Evolutionary conservation across 2,329 filamentous ascomycete species (phyloP).

Genomic region (Ophiocordyceps australis): DNA sequence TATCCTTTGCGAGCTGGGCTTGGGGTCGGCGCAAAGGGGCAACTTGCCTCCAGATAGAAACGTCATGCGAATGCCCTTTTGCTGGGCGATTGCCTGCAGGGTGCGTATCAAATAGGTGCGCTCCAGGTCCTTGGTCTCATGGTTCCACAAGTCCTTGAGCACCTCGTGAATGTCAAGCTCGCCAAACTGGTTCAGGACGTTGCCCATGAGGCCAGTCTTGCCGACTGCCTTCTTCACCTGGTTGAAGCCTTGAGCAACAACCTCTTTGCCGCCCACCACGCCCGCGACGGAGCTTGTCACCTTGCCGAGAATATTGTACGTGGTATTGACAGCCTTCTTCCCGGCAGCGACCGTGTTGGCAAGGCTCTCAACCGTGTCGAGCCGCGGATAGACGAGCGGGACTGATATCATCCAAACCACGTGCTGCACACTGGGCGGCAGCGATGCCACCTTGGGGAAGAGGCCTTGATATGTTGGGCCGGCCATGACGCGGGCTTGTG

Average conservation of each 20-base stretch:
- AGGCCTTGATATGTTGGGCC: constrained; percentile 94
- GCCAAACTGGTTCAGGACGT: constrained; percentile 87
- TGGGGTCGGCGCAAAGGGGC: too few relatives aligned
- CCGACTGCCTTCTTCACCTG: constrained; percentile 94
- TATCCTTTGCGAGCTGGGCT: not conserved
- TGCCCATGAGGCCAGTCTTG: constrained; percentile 89
- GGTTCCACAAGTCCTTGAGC: constrained; percentile 92
- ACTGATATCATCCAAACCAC: constrained; percentile 94
- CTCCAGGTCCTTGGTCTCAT: constrained; percentile 94
- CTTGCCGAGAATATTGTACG: constrained; percentile 90
- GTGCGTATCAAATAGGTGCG: constrained; percentile 92
- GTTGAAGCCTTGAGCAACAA: constrained; percentile 83
- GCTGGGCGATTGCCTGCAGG: constrained; percentile 83
- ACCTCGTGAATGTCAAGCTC: constrained; percentile 92
- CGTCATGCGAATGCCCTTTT: constrained; percentile 91
- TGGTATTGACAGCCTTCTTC: constrained; percentile 91
- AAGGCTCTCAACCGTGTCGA: constrained; percentile 82
- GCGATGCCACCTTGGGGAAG: constrained; percentile 82
- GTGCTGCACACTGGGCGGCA: constrained; percentile 88
- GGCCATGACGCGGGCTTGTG: constrained; percentile 79
- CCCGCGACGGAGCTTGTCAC: constrained; percentile 89
- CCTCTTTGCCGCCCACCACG: constrained; percentile 84
- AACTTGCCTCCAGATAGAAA: constrained; percentile 71
- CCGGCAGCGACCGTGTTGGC: constrained; percentile 84
- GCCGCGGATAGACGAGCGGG: constrained; percentile 73